These are phyloP conservation scores for Camptophora hylomeconis DNA, from an alignment of 2,329 filamentous ascomycete species.

Conservation along the genomic window DNA sequence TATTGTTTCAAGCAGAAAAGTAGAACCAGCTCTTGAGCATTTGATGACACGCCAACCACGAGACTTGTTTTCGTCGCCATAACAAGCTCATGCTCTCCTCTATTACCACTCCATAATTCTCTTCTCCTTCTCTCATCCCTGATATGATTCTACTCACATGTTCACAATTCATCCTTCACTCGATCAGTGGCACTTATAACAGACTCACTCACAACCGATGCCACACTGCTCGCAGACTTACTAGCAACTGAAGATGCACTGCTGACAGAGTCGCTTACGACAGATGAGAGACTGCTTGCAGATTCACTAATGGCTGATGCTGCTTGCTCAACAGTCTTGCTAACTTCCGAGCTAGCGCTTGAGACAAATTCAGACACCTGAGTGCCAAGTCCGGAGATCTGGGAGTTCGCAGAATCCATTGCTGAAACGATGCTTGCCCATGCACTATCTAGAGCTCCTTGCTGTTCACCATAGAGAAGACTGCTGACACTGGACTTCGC, in stretches of 20 bases:
- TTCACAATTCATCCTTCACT: constrained; percentile 42
- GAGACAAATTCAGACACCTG: constrained; percentile 24
- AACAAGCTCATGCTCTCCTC: not conserved
- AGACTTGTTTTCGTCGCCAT: too few species aligned
- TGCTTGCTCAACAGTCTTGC: constrained; percentile 24
- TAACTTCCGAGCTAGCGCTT: constrained; percentile 21
- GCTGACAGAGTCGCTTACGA: constrained; percentile 17
- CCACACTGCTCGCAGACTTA: constrained; percentile 32
- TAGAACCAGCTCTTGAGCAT: too few species aligned
- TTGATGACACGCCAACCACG: too few species aligned
- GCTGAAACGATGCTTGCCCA: constrained; percentile 16
- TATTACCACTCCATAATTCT: not conserved
- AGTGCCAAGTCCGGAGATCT: constrained; percentile 33
- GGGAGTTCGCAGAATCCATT: constrained; percentile 30
- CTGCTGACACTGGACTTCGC: constrained; percentile 34
- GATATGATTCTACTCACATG: too few species aligned
- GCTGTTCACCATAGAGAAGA: constrained; percentile 29
- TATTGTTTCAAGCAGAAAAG: too few species aligned
- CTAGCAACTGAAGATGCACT: constrained; percentile 26
- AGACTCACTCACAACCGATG: constrained; percentile 32
- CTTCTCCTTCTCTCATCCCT: not conserved
- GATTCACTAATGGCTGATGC: constrained; percentile 22
- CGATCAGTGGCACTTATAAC: constrained; percentile 29
- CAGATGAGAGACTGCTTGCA: constrained; percentile 17
- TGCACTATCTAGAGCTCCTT: constrained; percentile 15